Evolutionary conservation across 305 asterid species (phyloP), one percentile per base, ranked within the genome.

Genomic region (Euphrasia arctica): DNA sequence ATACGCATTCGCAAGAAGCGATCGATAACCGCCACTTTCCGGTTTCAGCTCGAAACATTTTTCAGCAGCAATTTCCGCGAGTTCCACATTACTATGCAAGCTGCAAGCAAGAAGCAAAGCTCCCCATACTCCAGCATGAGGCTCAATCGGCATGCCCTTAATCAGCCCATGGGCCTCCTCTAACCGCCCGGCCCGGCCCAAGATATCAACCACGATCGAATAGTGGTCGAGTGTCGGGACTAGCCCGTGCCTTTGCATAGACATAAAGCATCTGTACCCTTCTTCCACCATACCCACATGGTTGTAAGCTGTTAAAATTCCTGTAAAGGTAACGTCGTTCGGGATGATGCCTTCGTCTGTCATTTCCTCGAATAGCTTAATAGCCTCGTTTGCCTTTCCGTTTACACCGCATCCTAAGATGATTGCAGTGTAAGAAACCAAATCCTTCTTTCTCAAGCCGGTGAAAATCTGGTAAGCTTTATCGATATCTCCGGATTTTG

Each of bases 111-210:
- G 90, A 70, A 89, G 96, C 80, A 89, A 79, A 4, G 96, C 98
- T 22, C 98, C 97, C 98, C 97, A 89, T 9, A 87, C 94, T 8
- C 93, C 95, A 50, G 88, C 88, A 76, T 89, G 91, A 61, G 97
- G 86, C 82, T 57, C 61, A 75, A 67, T 73, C 4, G 83, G 81
- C 95, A 92, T 92, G 74, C 70, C 68, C 74, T 80, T 84, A 54
- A 89, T 87, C 81, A 92, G 62, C 75, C 70, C 76, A 13, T 82
- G 77, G 1, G 94, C 98, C 64, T 84, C 95, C 31, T 83, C 80
- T 57, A 92, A 64, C 64, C 84, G 70, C 31, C 97, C 95, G 0
- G 87, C 90, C 78, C 83, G 76, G 13, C 97, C 92, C 71, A 92
- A 67, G 61, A 92, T 88, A 69, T 85, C 96, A 9, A 90, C 95